Evolutionary conservation across 352 stramenopile species (phyloP), one percentile per base, ranked within the genome.

Genomic region (Plasmopara viticola): DNA sequence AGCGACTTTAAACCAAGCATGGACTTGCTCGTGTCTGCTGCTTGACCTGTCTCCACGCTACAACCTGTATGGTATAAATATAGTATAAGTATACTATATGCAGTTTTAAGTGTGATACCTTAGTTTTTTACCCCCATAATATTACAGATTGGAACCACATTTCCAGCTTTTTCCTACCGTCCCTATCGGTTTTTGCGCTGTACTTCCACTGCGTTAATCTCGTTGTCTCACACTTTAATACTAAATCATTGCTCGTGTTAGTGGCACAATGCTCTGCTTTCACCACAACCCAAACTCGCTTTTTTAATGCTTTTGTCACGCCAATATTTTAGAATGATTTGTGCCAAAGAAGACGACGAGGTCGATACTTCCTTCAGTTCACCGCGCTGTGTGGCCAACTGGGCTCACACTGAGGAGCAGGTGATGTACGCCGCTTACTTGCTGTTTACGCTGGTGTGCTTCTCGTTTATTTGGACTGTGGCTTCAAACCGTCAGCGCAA

Each of bases 1-100:
- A 66, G 81, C 81, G 57, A 89, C 70, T 89, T 72, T 86, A 88
- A 89, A 89, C 81, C 81, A 91, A 89, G 81, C 56, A 52, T 56
- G 53, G 66, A 85, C 78, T 70, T 38, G 38, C 45, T 60, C 64
- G 63, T 87, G 77, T 81, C 70, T 63, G 71, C 59, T 60, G 52
- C 78, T 89, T 91, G 80, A 91, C 80, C 80, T 91, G 80, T 91
- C 80, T 91, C 78, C 88, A 75, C 53, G 80, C 80, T 68, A 90
- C 74, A 90, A 76, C 45, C 44, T 28, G 9, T 1, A 61, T 43
- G 35, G 40, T 12, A 12, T 12, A 12, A 12, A 12, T 35, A 35
- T 35, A 35, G 31, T 35, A 1, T 3, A 25, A 25, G 20, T 25
- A n/a, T 25, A 25, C 20, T 25, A 25, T 25, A 1, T 25, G 20